Base-by-base conservation (phyloP, 163 green algal genomes). In the Chloromonas sp. region DNA sequence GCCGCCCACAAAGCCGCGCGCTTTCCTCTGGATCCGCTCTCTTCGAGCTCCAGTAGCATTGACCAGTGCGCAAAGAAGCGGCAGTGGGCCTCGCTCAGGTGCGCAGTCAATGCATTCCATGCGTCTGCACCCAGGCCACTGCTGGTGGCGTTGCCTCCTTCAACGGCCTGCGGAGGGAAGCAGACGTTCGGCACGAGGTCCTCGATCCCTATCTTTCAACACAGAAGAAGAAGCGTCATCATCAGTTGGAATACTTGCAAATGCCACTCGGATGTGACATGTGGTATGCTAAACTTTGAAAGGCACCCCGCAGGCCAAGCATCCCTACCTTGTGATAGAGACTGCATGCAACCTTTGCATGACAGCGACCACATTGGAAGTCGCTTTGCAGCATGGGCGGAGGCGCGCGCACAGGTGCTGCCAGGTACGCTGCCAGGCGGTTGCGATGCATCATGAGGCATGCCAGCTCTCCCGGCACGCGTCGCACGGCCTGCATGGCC, bases 311-410 rank as follows among this genome's bases (percentile, higher is more conserved):
- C 36, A 36, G 36, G 36, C 36, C 36, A 36, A 36, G 36, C 36
- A 36, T 36, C 36, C 36, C 60, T 0, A 86, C 84, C 11, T 88
- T 88, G 70, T 92, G 86, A 78, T 90, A 88, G 13, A 91, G 66
- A 11, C 89, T 87, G 78, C 94, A 97, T 0, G 87, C 87, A 15
- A 81, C 2, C 2, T 85, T 83, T 60, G 91, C 88, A 83, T 91
- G 91, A 89, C 94, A 97, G 81, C 89, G 86, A 0, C 70, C 11
- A 83, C 94, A 97, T 60, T 82, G 58, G 3, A 83, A 81, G 11
- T 85, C 84, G 0, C 89, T 61, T 1, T 85, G 57, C 14, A 93
- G 74, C 86, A 95, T 87, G 14, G 86, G 83, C 66, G 93, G 92
- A 70, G 93, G 87, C 3, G 84, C 36, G 3, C 84, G 85, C 1